Evolutionary conservation across 192 early-diverging fungal genomes (phyloP), one percentile per base, ranked within the genome.

Genomic region (Backusella circina): DNA sequence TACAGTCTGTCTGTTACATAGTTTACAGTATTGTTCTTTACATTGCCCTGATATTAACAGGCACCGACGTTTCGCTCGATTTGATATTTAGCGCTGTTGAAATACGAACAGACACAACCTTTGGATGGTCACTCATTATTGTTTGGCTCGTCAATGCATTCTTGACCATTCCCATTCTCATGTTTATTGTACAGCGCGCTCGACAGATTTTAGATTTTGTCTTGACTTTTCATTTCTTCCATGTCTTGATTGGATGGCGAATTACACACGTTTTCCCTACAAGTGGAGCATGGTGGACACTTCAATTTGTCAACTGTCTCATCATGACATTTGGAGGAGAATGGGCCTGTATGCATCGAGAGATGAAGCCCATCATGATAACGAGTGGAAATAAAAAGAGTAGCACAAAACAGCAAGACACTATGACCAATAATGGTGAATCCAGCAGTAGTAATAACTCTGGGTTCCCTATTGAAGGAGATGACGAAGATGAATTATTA

Each of bases 201-300:
- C 86, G 85, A 65, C 90, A 90, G 18, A 90, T 93, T 15, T 85
- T 94, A 37, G 94, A 95, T 78, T 95, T 93, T 78, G 86, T 91
- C 31, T 57, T 88, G 65, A 95, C 94, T 5, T 82, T 94, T 16
- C 88, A 94, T 74, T 70, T 85, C 37, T 85, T 93, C 67, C 93
- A 95, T 74, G 71, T 93, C 16, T 0, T 92, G 35, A 66, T 90
- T 75, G 84, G 85, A 6, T 84, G 80, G 15, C 79, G 86, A 10
- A 91, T 93, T 73, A 84, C 83, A 37, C 80, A 86, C 5, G 81
- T 79, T 30, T 28, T 95, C n/a, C 93, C 94, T 1, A 83, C 83
- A 16, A 82, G 83, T 28, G 82, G 90, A 28, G 64, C 88, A 13
- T 95, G 93, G 92, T 95, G 92, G 91, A 44, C 88, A 15, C 65